These are phyloP conservation scores for Dictyostelium citrinum DNA, from an alignment of 78 protist species.

Conservation along the genomic window DNA sequence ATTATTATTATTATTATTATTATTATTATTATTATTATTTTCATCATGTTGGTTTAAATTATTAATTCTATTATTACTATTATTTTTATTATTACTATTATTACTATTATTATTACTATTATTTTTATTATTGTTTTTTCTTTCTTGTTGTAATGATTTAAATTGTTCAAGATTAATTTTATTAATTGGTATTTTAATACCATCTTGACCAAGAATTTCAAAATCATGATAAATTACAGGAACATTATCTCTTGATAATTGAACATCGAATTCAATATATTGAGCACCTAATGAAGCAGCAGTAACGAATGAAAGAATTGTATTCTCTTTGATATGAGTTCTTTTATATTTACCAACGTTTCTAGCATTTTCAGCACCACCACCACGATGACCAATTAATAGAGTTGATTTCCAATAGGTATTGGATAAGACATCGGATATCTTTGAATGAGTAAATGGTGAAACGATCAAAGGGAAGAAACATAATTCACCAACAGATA, in stretches of 20 bases:
- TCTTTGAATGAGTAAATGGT: constrained; percentile 53
- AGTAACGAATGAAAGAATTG: constrained; percentile 81
- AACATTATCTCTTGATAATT: constrained; percentile 70
- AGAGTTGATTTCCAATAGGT: constrained; percentile 64
- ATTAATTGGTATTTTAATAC: constrained; percentile 53
- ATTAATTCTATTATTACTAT: not conserved
- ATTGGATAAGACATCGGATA: constrained; percentile 17
- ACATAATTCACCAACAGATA: constrained; percentile 32
- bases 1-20: not conserved
- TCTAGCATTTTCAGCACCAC: constrained; percentile 78
- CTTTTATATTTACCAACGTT: constrained; percentile 45
- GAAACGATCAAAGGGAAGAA: constrained; percentile 49
- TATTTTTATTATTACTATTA: not conserved
- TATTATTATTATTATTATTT: not conserved
- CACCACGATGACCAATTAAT: constrained; percentile 79
- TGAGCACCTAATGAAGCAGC: constrained; percentile 85
- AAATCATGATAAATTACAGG: constrained; percentile 86
- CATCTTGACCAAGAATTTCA: constrained; percentile 5
- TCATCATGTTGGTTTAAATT: too few species aligned
- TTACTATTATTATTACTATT: not conserved
- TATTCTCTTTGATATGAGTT: constrained; percentile 86
- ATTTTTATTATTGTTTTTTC: not conserved
- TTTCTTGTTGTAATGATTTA: not conserved
- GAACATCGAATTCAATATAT: constrained; percentile 87
- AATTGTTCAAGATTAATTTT: constrained; percentile 5